Evolutionary conservation across 2,329 filamentous ascomycete genomes (phyloP).

Genomic region (Verticillium zaregamsianum): DNA sequence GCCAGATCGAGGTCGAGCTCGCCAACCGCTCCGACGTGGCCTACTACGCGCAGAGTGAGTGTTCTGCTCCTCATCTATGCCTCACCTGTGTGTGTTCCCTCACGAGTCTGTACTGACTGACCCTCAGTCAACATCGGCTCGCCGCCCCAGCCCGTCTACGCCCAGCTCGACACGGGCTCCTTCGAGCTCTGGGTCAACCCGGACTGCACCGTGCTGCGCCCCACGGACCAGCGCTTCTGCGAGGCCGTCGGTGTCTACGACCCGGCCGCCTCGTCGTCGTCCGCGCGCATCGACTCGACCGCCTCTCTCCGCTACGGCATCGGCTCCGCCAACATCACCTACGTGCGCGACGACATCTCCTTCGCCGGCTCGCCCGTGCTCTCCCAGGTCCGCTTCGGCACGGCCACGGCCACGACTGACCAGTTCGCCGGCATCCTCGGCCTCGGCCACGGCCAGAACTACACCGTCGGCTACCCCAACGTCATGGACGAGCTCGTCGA

Average conservation of each 20-base stretch:
- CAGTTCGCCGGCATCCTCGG: conserved; percentile 63
- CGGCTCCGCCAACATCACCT: conserved; percentile 45
- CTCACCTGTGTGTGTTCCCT: no score
- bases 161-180: conserved; percentile 56
- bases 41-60: conserved; percentile 47
- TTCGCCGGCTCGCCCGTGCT: conserved; percentile 36
- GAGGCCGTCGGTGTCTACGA: conserved; percentile 40
- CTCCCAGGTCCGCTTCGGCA: conserved; percentile 59
- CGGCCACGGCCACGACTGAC: conserved; percentile 47
- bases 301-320: conserved; percentile 47
- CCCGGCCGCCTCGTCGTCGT: conserved; percentile 34
- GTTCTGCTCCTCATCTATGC: no score
- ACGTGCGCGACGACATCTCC: conserved; percentile 40
- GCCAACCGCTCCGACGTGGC: conserved; percentile 49
- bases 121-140: conserved; percentile 43
- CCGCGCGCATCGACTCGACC: conserved; percentile 23
- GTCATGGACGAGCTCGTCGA: conserved; percentile 45
- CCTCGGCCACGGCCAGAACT: conserved; percentile 60
- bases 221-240: conserved; percentile 40
- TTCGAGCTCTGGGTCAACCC: conserved; percentile 63
- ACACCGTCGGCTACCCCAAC: conserved; percentile 44
- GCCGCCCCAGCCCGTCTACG: conserved; percentile 47
- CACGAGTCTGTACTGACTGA: not conserved
- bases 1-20: conserved; percentile 39
- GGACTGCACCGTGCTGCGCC: conserved; percentile 42